Percentiles rank a stretch among this genome's conserved stretches.
These are phyloP conservation scores for Xylaria flabelliformis DNA, from an alignment of 495 filamentous ascomycete species.

Conservation along the genomic window DNA sequence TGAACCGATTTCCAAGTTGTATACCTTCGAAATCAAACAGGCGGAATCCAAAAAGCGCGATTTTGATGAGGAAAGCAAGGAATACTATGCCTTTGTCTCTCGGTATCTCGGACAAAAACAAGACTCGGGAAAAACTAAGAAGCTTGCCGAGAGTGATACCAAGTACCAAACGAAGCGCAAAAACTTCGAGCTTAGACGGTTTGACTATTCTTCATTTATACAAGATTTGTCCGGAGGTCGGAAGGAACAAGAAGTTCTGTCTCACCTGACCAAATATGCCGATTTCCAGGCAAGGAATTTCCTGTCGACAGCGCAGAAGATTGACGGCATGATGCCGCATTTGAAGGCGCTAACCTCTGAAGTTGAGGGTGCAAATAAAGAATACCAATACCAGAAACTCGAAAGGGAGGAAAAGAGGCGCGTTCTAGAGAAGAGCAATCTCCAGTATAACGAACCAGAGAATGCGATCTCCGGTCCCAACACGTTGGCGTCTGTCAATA, in stretches of 20 bases:
- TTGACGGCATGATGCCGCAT: slow-evolving; percentile 87
- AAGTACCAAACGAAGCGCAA: slow-evolving; percentile 95
- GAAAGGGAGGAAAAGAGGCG: slow-evolving; percentile 94
- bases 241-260: slow-evolving; percentile 96
- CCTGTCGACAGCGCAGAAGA: slow-evolving; percentile 79
- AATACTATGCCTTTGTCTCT: slow-evolving; percentile 94
- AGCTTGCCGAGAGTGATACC: slow-evolving; percentile 87
- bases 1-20: slow-evolving; percentile 89
- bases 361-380: slow-evolving; percentile 90
- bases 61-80: slow-evolving; percentile 97
- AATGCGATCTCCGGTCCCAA: slow-evolving; percentile 41
- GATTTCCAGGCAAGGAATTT: slow-evolving; percentile 88
- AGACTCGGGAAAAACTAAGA: slow-evolving; percentile 97
- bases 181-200: slow-evolving; percentile 95
- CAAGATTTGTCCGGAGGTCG: slow-evolving; percentile 96
- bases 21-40: slow-evolving; percentile 96
- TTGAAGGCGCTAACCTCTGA: slow-evolving; percentile 90
- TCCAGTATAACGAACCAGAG: slow-evolving; percentile 79
- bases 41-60: slow-evolving; percentile 96
- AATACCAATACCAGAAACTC: slow-evolving; percentile 90
- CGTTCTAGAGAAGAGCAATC: slow-evolving; percentile 85
- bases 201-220: slow-evolving; percentile 99
- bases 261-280: slow-evolving; percentile 93
- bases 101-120: slow-evolving; percentile 94
- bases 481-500: slow-evolving; percentile 31